Evolutionary conservation across 2,329 filamentous ascomycete species (phyloP), one percentile per base, ranked within the genome.

Genomic region (Tolypocladium ophioglossoides): DNA sequence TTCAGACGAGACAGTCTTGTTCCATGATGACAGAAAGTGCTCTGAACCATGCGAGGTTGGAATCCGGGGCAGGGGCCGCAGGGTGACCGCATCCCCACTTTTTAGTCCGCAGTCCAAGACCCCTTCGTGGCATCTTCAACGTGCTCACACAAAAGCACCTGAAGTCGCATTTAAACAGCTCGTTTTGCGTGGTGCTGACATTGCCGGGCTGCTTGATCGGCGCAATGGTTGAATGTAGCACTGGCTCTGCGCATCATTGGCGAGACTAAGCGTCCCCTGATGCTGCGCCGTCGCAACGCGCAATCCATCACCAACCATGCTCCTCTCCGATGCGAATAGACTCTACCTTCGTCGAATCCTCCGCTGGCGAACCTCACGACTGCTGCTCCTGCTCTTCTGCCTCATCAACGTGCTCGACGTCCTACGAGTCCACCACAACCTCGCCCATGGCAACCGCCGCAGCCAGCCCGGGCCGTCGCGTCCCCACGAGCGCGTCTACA

Each of bases 401-500:
- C 58, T 74, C 54, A 56, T 72, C 61, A 71, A 66, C 52, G 52
- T 72, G n/a, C 61, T 74, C 58, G 70, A 74, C 37, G 66, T 70
- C 39, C 64, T 73, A 22, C 69, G 69, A 16, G 68, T 74, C 46
- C 66, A 71, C 55, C 61, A 61, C 41, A 63, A 64, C 32, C 65
- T 73, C 22, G 54, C 62, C 58, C 57, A 62, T 58, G 62, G 63
- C 55, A 61, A 67, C 52, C 62, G 54, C 34, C 56, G 57, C 54
- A 61, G 38, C 53, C 55, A 50, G 51, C 37, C 54, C 30, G 50
- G 54, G 47, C 58, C 61, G 52, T 60, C 64, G 53, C 63, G 65
- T 47, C 64, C 59, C 24, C 60, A 57, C 50, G 68, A 73, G 62
- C 70, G 72, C 58, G 77, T 89, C 57, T 89, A 82, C 69, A 86